A percentile compares a stretch with the other conserved stretches of the same genome.
Conservation (phyloP, 2,329 filamentous ascomycete genomes). For the Pezicula radicicola region DNA sequence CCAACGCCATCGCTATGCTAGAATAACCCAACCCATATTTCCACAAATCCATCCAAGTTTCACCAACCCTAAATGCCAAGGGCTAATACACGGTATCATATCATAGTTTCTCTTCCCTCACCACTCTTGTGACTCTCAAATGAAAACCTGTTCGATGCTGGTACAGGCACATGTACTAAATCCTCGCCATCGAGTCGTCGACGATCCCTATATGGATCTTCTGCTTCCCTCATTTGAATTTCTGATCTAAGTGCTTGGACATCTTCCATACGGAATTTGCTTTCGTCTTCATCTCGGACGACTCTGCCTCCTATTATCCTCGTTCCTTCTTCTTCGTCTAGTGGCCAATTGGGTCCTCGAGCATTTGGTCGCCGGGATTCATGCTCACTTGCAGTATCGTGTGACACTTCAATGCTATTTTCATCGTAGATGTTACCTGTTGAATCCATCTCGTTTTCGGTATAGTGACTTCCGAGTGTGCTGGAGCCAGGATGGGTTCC, state of each 20-base stretch:
- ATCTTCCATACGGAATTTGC: slow-evolving; percentile 13
- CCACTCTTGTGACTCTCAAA: slow-evolving; percentile 12
- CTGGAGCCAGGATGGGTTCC: slow-evolving; percentile 1
- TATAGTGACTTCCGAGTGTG: slow-evolving; percentile 56
- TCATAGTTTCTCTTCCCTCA: neutral
- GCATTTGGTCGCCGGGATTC: neutral
- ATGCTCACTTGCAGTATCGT: slow-evolving; percentile 1
- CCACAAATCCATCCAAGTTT: neutral
- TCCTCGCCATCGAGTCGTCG: slow-evolving; percentile 19
- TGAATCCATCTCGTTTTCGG: slow-evolving; percentile 45
- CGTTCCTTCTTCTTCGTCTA: neutral
- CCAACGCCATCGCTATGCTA: no score
- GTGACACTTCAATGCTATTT: slow-evolving; percentile 4
- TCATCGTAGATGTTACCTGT: slow-evolving; percentile 4
- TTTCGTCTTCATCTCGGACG: slow-evolving; percentile 8
- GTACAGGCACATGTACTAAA: slow-evolving; percentile 22
- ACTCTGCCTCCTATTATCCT: slow-evolving; percentile 3
- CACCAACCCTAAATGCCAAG: neutral
- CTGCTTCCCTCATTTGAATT: slow-evolving; percentile 8
- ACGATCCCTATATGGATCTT: slow-evolving; percentile 14
- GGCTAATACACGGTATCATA: neutral
- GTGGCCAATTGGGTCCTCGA: neutral
- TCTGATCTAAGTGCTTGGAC: slow-evolving; percentile 8
- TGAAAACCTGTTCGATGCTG: slow-evolving; percentile 19
- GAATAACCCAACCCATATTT: no score